phyloP scores from a whole-genome alignment of 192 early-diverging fungal genomes.

The Backusella psychrophila region DNA sequence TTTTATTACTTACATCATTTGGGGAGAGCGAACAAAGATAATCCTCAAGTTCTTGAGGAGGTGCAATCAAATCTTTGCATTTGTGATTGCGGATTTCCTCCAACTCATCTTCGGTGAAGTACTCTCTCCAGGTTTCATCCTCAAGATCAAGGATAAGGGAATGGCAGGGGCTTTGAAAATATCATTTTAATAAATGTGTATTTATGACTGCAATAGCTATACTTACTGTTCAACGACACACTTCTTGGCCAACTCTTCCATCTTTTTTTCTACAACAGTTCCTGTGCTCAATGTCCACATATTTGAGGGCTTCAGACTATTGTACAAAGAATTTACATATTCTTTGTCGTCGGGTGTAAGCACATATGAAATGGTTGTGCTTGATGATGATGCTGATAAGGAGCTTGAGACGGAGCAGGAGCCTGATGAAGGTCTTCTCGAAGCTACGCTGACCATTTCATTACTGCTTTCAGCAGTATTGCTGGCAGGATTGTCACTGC shows the following conservation, averaged over 20 bases:
- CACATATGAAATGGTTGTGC: no score
- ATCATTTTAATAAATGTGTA: not conserved
- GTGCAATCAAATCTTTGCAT: not conserved
- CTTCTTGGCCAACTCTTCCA: not conserved
- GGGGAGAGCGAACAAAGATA: not conserved
- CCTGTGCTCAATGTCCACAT: not conserved
- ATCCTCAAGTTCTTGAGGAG: no score
- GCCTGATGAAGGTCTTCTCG: no score
- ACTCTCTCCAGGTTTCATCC: not conserved
- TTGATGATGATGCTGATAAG: no score
- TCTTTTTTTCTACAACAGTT: not conserved
- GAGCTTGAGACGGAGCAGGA: no score
- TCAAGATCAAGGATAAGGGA: not conserved
- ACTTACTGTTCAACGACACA: not conserved
- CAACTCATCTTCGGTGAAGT: not conserved
- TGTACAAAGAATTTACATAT: no score
- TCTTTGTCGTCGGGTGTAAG: no score
- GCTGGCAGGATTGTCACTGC: no score
- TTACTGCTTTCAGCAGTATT: no score
- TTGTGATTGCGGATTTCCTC: not conserved
- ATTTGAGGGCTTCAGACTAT: not conserved
- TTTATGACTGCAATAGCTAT: not conserved
- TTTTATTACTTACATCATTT: not conserved
- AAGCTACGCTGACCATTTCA: no score
- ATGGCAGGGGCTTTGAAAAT: not conserved